Base-by-base conservation (phyloP, 495 filamentous ascomycete genomes). In the Penicillium pulvis region DNA sequence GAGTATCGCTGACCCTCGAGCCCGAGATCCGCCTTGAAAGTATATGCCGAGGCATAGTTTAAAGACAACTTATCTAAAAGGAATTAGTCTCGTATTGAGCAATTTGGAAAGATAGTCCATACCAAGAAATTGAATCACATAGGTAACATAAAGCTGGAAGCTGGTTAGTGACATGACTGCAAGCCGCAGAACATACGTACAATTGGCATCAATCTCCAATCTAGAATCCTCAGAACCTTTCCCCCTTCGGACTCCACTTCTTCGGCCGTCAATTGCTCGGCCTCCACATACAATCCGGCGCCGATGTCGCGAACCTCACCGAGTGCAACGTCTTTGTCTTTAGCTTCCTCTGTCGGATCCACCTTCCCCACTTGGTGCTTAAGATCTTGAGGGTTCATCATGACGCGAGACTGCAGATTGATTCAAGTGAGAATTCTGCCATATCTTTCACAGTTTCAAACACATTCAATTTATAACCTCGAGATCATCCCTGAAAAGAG, bases 1-100 rank as follows among this genome's bases (percentile, higher is more conserved):
- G 75, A 77, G 58, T 83, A 85, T 52, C 80, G 55, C 49, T 87
- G 83, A 10, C 81, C 84, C 16, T 78, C 66, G 12, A 88, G 71
- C 11, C 70, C 69, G 17, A 75, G 69, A 39, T 77, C 76, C 1
- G 67, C 59, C 12, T 71, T 71, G 0, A 79, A 53, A 1, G 69
- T 63, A 51, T 78, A 78, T 19, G 71, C 72, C 36, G 66, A 72
- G 9, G 76, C 72, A 71, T 76, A 79, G 54, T 77, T 78, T 28
- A 79, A 68, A 4, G 70, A 67, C 30, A 66, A 47, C 56, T 75
- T 75, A 53, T 73, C 72, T 75, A 44, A 12, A 4, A 36, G 2
- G 1, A 4, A 9, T 36, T 2, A 36, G 33, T 36, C 12, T 36
- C 10, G 33, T 36, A 36, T 36, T 14, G 4, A 36, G 10, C 1